These are phyloP conservation scores for Claviceps arundinis DNA, from an alignment of 2,329 filamentous ascomycete species.

Conservation along the genomic window DNA sequence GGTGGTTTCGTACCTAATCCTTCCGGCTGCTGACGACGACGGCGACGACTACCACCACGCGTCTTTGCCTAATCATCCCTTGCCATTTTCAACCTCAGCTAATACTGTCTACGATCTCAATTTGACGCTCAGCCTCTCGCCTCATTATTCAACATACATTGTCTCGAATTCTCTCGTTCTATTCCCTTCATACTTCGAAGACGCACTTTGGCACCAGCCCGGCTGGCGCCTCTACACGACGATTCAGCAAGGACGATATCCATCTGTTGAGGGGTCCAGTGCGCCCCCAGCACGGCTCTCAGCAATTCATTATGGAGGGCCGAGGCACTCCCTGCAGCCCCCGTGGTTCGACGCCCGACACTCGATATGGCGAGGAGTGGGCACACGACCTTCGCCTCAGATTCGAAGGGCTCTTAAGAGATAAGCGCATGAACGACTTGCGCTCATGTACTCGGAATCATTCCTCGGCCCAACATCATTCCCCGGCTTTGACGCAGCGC, in stretches of 20 bases:
- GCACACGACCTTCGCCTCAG: constrained; percentile 67
- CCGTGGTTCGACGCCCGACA: constrained; percentile 13
- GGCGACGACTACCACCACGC: constrained; percentile 1
- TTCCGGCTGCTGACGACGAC: constrained; percentile 9
- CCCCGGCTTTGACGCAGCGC: constrained; percentile 39
- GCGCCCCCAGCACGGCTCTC: background rate
- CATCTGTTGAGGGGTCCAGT: background rate
- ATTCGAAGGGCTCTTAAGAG: constrained; percentile 78
- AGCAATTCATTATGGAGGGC: constrained; percentile 22
- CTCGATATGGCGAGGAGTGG: constrained; percentile 55
- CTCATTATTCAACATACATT: background rate
- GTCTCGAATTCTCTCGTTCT: background rate
- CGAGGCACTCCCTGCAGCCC: constrained; percentile 21
- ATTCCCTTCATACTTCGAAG: background rate
- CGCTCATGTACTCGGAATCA: constrained; percentile 38
- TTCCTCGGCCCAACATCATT: constrained; percentile 45
- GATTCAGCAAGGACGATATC: background rate
- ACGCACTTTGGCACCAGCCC: background rate
- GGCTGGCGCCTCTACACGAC: background rate
- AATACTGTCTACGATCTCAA: too few relatives aligned
- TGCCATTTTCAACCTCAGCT: too few relatives aligned
- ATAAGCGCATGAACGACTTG: constrained; percentile 75
- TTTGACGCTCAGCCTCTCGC: background rate
- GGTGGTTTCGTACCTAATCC: constrained; percentile 2
- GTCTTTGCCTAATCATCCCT: too few relatives aligned